Percentiles rank a stretch among this genome's conserved stretches.
These are phyloP conservation scores for Naematelia encephala DNA, from an alignment of 768 basidiomycete species.

Conservation along the genomic window DNA sequence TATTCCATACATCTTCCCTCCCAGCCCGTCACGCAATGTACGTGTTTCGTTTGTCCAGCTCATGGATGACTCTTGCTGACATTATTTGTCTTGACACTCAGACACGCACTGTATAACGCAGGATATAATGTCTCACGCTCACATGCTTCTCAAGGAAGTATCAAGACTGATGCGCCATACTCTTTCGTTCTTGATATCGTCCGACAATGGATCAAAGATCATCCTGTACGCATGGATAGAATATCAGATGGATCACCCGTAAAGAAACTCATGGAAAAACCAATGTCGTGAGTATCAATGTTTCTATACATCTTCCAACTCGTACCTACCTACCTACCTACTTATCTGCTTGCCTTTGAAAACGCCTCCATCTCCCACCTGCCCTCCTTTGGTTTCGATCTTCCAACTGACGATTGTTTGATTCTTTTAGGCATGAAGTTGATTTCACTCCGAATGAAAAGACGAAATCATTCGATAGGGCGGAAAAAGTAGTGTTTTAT, in stretches of 20 bases:
- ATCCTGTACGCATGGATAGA: constrained; percentile 82
- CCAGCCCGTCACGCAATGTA: constrained; percentile 21
- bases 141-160: constrained; percentile 79
- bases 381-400: neutral
- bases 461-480: constrained; percentile 49
- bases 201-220: constrained; percentile 73
- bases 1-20: constrained; percentile 20
- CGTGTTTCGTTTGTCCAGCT: no score
- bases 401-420: neutral
- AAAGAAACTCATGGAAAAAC: constrained; percentile 63
- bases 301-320: neutral
- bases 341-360: neutral
- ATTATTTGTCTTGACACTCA: no score
- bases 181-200: constrained; percentile 74
- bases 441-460: constrained; percentile 73
- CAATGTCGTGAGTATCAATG: constrained; percentile 59
- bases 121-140: constrained; percentile 83
- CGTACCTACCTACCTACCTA: neutral
- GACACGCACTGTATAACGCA: constrained; percentile 83
- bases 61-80: no score
- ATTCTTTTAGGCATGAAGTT: constrained; percentile 52
- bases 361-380: constrained; percentile 1
- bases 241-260: constrained; percentile 72
- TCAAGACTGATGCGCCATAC: constrained; percentile 81
- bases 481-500: constrained; percentile 40